Evolutionary conservation across 2,329 filamentous ascomycete genomes (phyloP), one percentile per base, ranked within the genome.

Genomic region (Aspergillus carbonarius): DNA sequence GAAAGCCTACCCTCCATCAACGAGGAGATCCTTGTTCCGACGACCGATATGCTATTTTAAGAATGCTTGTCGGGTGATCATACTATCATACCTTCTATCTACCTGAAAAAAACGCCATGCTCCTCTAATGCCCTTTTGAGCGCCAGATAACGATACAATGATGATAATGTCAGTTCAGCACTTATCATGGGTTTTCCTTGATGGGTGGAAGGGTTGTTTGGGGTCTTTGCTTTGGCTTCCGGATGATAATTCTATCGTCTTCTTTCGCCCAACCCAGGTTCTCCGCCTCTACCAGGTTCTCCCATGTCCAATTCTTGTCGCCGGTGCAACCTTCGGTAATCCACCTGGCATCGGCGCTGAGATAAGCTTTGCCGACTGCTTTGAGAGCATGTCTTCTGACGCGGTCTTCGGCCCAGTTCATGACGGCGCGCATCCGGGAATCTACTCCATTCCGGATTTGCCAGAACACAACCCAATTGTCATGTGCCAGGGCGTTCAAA

Each of bases 191-290:
- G 49, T 50, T 63, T 47, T 66, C 59, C 55, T 61, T 64, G 34
- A 58, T 60, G 23, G 62, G 59, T 34, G 60, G 59, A 30, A 64
- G 60, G 44, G 62, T 67, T 34, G 62, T 61, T 30, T 63, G 62
- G 20, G 68, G 59, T 39, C 60, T 69, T 37, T 60, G 59, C 62
- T 72, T 78, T 15, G 73, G 71, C 70, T 83, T 85, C 64, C 90
- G 84, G 70, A 98, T 93, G n/a, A 92, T 80, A 32, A 97, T 88
- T 68, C 79, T 89, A 44, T 83, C 81, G 4, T 84, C 88, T 40
- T 91, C 87, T 67, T 91, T 78, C 69, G 92, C 85, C 95, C 95
- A 99, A 0, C 92, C 92, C 1, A 98, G 89, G 2, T 87, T 87
- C 69, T 91, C 86, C 63, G 84, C 80, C 34, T 84, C 81, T 58